A percentile compares a stretch with the other conserved stretches of the same genome.
These are phyloP conservation scores for Apostasia ramifera DNA, from an alignment of 106 monocot genomes.

Conservation along the genomic window DNA sequence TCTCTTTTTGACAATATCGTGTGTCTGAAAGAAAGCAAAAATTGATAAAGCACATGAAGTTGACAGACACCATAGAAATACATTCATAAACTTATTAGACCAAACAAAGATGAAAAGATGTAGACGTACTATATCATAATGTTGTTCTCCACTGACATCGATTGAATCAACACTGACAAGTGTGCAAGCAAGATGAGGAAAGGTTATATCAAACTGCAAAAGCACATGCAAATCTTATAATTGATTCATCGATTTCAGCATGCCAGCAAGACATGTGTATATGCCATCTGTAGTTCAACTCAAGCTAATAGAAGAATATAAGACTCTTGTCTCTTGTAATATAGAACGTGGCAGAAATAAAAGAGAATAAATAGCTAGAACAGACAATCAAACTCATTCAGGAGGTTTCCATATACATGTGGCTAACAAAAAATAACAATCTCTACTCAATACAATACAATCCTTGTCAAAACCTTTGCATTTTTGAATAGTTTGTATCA, in stretches of 20 bases:
- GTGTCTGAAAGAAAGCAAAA: slow-evolving; percentile 47
- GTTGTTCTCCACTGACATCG: slow-evolving; percentile 76
- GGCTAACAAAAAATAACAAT: neutral
- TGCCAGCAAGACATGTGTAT: neutral
- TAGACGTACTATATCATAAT: slow-evolving; percentile 50
- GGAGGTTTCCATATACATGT: neutral
- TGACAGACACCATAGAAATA: slow-evolving; percentile 1
- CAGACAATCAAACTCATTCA: no score
- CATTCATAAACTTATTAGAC: neutral
- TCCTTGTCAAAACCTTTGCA: neutral
- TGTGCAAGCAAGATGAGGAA: slow-evolving; percentile 55
- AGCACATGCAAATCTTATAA: neutral
- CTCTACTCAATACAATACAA: neutral
- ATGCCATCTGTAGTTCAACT: no score
- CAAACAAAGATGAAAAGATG: neutral
- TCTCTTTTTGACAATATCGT: slow-evolving; percentile 89
- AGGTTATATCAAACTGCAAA: slow-evolving; percentile 75
- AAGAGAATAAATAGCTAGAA: no score
- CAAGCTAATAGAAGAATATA: no score
- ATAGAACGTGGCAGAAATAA: no score
- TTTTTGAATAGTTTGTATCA: neutral
- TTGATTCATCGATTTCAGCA: neutral
- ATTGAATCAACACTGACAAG: slow-evolving; percentile 57
- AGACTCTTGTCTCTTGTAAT: no score
- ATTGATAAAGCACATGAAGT: neutral